These are phyloP conservation scores for Alectoria sarmentosa DNA, from an alignment of 495 filamentous ascomycete species.

Conservation along the genomic window DNA sequence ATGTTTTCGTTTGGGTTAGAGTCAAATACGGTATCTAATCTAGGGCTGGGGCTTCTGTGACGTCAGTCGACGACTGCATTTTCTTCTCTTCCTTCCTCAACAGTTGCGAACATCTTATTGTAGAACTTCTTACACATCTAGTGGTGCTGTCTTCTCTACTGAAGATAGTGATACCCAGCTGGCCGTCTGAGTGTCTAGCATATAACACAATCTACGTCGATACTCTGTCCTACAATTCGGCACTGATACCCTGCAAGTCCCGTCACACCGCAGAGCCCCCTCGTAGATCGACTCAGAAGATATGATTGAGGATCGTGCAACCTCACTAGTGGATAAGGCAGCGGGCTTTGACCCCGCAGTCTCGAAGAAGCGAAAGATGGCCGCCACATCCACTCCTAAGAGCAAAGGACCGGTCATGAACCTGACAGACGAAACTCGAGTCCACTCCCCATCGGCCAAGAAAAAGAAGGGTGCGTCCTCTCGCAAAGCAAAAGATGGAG, in stretches of 20 bases:
- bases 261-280: not conserved
- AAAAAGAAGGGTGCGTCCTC: constrained; percentile 26
- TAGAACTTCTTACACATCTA: not conserved
- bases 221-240: not conserved
- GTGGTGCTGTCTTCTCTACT: not conserved
- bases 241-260: not conserved
- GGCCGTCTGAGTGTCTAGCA: not conserved
- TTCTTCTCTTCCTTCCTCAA: not conserved
- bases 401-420: constrained; percentile 21
- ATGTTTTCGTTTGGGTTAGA: no score
- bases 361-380: constrained; percentile 18
- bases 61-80: not conserved
- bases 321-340: not conserved
- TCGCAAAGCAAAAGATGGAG: constrained; percentile 23
- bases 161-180: not conserved
- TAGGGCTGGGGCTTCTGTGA: constrained; percentile 1
- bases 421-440: constrained; percentile 19
- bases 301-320: not conserved
- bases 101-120: not conserved
- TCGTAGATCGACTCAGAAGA: not conserved
- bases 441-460: constrained; percentile 11
- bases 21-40: no score
- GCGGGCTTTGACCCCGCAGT: not conserved
- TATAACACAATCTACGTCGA: not conserved
- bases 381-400: constrained; percentile 10